Base-by-base conservation (phyloP, 768 basidiomycete genomes). In the Holtermannia corniformis region DNA sequence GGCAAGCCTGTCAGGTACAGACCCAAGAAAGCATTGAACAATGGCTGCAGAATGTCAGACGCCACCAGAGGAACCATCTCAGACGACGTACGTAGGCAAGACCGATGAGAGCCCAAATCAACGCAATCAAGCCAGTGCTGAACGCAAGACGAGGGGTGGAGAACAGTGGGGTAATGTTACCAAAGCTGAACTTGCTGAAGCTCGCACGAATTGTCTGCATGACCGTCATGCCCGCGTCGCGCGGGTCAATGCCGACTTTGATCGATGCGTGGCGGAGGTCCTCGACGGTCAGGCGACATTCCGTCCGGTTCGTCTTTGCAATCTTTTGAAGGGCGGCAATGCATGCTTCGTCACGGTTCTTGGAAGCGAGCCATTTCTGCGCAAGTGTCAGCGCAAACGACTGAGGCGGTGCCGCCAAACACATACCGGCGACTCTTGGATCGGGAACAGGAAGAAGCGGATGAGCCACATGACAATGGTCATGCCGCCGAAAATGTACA, bases 301-400 rank as follows among this genome's bases (percentile, higher is more conserved):
- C 75, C 56, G 60, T 80, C 2, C 80, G 77, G 58, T 87, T 87
- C 56, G 79, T 77, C 22, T 70, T 65, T 2, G 85, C 85, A 5
- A 87, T 76, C 24, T 75, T 74, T 50, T 82, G 81, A 19, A 86
- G 72, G 47, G 84, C 72, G n/a, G 78, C 77, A 3, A 84, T 79
- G 0, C 82, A 85, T 19, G 76, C 71, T 19, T 75, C 76, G 56
- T 84, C 83, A 27, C 70, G 70, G 12, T 84, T 83, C 49, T 79
- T 77, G 5, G 81, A 79, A 74, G 84, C 80, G 32, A 85, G 78
- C 61, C 78, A 85, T 55, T 82, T 81, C 1, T 83, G 84, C n/a
- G n/a, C n/a, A 53, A 79, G 80, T 66, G 85, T 82, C 45, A 80
- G 74, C 11, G 85, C 75, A 74, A 86, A 85, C 32, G n/a, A n/a